A percentile compares a stretch with the other conserved stretches of the same genome.
Conservation (phyloP, 164 flowering plant genomes). For the Aristolochia californica region DNA sequence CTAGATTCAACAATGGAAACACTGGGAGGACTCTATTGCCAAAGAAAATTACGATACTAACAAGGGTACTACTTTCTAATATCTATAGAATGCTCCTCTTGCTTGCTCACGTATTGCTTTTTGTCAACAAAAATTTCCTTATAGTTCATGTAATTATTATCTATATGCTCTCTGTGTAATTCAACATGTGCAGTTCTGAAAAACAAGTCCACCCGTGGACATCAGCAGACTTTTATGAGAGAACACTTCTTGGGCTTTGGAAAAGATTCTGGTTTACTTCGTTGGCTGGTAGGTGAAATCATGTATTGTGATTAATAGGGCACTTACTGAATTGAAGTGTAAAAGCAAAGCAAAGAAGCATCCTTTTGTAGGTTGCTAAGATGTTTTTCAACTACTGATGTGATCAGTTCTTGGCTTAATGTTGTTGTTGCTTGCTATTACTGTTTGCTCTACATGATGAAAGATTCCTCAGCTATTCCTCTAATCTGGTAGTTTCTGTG, state of each 20-base stretch:
- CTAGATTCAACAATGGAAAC: constrained; percentile 89
- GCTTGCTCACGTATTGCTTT: too few relatives aligned
- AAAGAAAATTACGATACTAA: constrained; percentile 40
- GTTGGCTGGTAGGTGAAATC: constrained; percentile 60
- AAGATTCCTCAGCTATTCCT: background rate
- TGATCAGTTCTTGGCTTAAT: background rate
- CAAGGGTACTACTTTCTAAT: constrained; percentile 17
- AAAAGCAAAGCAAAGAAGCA: too few relatives aligned
- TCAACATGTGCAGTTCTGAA: constrained; percentile 39
- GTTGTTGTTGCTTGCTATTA: background rate
- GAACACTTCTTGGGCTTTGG: constrained; percentile 62
- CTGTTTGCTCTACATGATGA: background rate
- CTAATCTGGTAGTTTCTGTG: constrained; percentile 1
- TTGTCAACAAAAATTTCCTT: too few relatives aligned
- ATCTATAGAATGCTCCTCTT: too few relatives aligned
- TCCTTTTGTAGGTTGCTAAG: background rate
- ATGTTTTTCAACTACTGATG: background rate
- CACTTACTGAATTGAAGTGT: too few relatives aligned
- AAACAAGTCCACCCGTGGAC: constrained; percentile 59
- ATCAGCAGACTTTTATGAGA: constrained; percentile 64
- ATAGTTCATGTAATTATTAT: background rate
- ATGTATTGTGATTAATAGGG: background rate
- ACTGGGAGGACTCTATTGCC: constrained; percentile 74
- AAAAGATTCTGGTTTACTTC: constrained; percentile 22
- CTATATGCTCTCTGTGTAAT: background rate